phyloP scores from a whole-genome alignment of 495 filamentous ascomycete genomes.

The Oleoguttula mirabilis region DNA sequence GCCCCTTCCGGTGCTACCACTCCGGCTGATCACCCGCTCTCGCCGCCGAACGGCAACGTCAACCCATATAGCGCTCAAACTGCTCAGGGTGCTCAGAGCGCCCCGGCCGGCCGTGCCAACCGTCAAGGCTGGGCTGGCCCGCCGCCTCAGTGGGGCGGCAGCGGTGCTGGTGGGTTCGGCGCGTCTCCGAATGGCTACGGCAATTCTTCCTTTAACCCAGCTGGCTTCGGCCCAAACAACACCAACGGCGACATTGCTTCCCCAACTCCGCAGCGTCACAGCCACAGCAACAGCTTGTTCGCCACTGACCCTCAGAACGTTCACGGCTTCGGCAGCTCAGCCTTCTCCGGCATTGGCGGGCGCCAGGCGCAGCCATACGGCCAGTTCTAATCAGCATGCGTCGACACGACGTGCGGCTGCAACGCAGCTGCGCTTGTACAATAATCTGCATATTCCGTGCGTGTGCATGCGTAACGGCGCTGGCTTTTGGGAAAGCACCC shows the following conservation, averaged over 20 bases:
- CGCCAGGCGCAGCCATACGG: neutral
- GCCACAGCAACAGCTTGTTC: conserved; percentile 13
- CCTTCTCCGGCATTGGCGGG: neutral
- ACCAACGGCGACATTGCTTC: conserved; percentile 13
- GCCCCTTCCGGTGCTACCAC: conserved; percentile 5
- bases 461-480: neutral
- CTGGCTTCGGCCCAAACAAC: too few species aligned
- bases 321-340: conserved; percentile 7
- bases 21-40: conserved; percentile 1
- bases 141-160: conserved; percentile 11
- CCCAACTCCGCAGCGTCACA: conserved; percentile 16
- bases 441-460: conserved; percentile 6
- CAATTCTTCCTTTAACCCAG: too few species aligned
- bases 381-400: conserved; percentile 10
- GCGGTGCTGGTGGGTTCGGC: neutral
- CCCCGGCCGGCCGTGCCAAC: conserved; percentile 15
- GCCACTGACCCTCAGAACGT: conserved; percentile 1
- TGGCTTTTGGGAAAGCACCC: neutral
- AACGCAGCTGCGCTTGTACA: neutral
- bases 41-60: conserved; percentile 6
- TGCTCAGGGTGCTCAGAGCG: neutral
- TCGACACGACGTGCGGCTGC: neutral
- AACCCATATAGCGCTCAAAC: neutral
- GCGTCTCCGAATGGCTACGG: too few species aligned
- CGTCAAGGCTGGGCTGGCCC: conserved; percentile 17